phyloP scores from a whole-genome alignment of 225 moss, liverwort and hornwort genomes.

The Marchantia polymorpha region DNA sequence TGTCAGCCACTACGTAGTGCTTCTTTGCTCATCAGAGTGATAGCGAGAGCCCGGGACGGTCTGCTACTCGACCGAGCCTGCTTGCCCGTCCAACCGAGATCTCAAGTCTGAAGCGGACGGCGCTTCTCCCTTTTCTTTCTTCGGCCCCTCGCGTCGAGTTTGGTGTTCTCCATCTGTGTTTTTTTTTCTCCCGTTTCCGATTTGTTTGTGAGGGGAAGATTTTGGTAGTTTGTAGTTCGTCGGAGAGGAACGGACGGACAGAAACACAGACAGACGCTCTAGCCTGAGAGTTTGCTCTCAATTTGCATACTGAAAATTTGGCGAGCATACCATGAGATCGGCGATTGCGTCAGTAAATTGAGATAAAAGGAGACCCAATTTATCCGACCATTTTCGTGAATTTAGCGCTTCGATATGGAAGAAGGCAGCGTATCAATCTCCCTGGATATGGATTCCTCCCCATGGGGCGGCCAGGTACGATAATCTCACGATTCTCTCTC shows the following conservation, averaged over 20 bases:
- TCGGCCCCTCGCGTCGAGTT: not conserved
- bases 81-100: conserved; percentile 4
- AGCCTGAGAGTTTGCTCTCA: not conserved
- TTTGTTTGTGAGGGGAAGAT: not conserved
- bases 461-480: conserved; percentile 94
- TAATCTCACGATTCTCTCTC: not conserved
- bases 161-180: not conserved
- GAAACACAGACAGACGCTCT: not conserved
- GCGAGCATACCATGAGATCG: conserved; percentile 28
- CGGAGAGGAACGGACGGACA: not conserved
- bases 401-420: conserved; percentile 53
- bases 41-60: not conserved
- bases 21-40: too few species aligned
- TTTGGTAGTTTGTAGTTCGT: not conserved
- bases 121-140: not conserved
- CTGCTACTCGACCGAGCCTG: not conserved
- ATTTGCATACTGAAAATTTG: conserved; percentile 15
- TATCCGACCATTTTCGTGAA: not conserved
- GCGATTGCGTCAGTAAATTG: conserved; percentile 18
- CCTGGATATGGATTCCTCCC: conserved; percentile 74
- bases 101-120: conserved; percentile 12
- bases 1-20: too few species aligned
- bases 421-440: conserved; percentile 51
- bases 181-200: not conserved
- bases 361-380: not conserved